Evolutionary conservation across 208 protist species (phyloP).

Genomic region (Leishmania gerbilli): DNA sequence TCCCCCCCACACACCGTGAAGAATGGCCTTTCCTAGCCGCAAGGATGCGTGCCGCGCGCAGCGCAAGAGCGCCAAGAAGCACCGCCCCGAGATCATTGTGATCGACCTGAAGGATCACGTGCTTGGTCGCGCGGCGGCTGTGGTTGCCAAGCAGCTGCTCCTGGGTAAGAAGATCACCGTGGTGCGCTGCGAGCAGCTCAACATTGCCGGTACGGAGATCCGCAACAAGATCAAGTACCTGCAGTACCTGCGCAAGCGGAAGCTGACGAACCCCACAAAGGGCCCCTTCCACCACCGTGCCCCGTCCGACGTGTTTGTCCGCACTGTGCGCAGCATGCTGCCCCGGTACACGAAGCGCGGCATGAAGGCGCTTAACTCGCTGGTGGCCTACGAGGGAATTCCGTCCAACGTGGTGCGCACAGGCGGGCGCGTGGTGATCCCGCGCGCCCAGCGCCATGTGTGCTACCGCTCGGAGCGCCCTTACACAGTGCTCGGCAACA

Average conservation of each 20-base stretch:
- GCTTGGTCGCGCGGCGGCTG: slow-evolving; percentile 96
- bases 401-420: slow-evolving; percentile 71
- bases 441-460: slow-evolving; percentile 71
- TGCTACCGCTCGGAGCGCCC: slow-evolving; percentile 80
- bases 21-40: slow-evolving; percentile 30
- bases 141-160: slow-evolving; percentile 98
- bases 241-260: slow-evolving; percentile 95
- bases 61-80: slow-evolving; percentile 81
- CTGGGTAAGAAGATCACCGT: slow-evolving; percentile 96
- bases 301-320: slow-evolving; percentile 96
- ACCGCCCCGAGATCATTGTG: slow-evolving; percentile 91
- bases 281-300: slow-evolving; percentile 98
- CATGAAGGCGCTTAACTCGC: slow-evolving; percentile 68
- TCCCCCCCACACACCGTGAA: background rate
- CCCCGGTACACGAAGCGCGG: slow-evolving; percentile 93
- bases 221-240: slow-evolving; percentile 98
- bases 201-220: slow-evolving; percentile 95
- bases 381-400: slow-evolving; percentile 85
- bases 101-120: slow-evolving; percentile 98
- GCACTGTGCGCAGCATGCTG: slow-evolving; percentile 98
- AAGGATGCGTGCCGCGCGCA: slow-evolving; percentile 57
- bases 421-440: slow-evolving; percentile 71
- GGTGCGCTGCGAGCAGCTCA: slow-evolving; percentile 97
- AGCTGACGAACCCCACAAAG: slow-evolving; percentile 97
- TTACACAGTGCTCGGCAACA: slow-evolving; percentile 86